Evolutionary conservation across 805 yeast genomes (phyloP), one percentile per base, ranked within the genome.

Genomic region (Saturnispora sekii): DNA sequence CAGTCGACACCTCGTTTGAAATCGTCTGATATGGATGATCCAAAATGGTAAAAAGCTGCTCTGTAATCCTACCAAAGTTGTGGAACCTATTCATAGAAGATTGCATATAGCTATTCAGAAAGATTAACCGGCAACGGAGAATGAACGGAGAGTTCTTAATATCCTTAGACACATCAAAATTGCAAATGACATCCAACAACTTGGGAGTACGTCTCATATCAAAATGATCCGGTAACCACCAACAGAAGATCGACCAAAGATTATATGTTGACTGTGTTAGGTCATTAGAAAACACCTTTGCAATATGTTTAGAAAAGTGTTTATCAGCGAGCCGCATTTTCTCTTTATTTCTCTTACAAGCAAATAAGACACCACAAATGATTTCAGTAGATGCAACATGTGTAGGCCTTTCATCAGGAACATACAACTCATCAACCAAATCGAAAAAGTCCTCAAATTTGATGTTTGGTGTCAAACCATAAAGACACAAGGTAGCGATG

Each of bases 331-430:
- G 50, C 2, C 51, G 48, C 8, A 64, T 35, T 3, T 63, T 64
- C 0, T 59, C 52, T 2, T 63, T 57, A 26, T 55, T 52, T 21
- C 45, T 47, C n/a, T 76, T 67, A 6, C 78, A 65, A 2, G 77
- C 70, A 6, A 76, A 55, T 15, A 84, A 57, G 6, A 87, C 52
- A 2, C 89, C 94, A 14, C 79, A 71, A 28, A 80, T 63, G 2
- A 85, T 59, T 59, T 89, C 97, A 45, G 86, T 76, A 1, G 74
- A 68, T 10, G 82, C 79, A 28, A 93, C 78, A 57, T 89, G 94
- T 2, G 83, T 67, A 12, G 86, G 76, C 53, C 81, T 83, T 47
- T 87, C 95, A 46, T 77, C 80, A 28, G 71, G 68, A 11, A 74
- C 74, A 55, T 81, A 85, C 7, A 72, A 57, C 5, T 65, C 68